Percentiles rank a stretch among this genome's conserved stretches.
These are phyloP conservation scores for Cladosporium sphaerospermum DNA, from an alignment of 2,329 filamentous ascomycete genomes.

Conservation along the genomic window DNA sequence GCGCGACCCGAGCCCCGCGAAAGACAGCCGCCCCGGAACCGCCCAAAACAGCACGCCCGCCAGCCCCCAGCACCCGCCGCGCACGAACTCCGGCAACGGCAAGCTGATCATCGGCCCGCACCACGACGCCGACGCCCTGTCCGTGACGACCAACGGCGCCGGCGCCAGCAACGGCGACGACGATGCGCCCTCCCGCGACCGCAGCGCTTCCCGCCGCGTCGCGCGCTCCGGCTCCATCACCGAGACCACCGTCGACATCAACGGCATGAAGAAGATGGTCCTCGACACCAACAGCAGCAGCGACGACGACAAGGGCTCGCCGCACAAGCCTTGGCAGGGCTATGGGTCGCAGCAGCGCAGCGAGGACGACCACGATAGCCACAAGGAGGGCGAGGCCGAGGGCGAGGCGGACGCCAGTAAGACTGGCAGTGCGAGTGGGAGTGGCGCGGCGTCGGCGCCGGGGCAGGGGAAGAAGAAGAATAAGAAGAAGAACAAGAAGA, in stretches of 20 bases:
- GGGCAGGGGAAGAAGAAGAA: conserved; percentile 8
- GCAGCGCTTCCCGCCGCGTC: conserved; percentile 34
- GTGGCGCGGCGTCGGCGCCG: not conserved
- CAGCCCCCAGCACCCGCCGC: not conserved
- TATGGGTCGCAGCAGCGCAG: conserved; percentile 3
- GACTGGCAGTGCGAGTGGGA: conserved; percentile 3
- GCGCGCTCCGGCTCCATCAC: conserved; percentile 72
- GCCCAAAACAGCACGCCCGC: not conserved
- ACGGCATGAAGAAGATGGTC: conserved; percentile 69
- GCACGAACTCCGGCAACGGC: conserved; percentile 8
- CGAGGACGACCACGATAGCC: conserved; percentile 10
- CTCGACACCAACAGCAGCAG: conserved; percentile 60
- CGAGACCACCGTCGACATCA: conserved; percentile 68
- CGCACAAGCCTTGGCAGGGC: not conserved
- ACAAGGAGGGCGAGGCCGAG: not conserved
- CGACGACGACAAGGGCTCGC: conserved; percentile 23
- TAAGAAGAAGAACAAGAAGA: conserved; percentile 21
- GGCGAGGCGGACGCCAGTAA: conserved; percentile 2
- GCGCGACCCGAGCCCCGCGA: not conserved
- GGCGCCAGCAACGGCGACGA: conserved; percentile 14
- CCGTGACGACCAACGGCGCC: not conserved
- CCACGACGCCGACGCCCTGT: conserved; percentile 21
- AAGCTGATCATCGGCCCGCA: conserved; percentile 23
- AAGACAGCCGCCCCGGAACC: not conserved
- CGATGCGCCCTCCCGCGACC: conserved; percentile 29